A percentile compares a stretch with the other conserved stretches of the same genome.
These are phyloP conservation scores for Diutina pseudorugosa DNA, from an alignment of 1,139 yeast species.

Conservation along the genomic window DNA sequence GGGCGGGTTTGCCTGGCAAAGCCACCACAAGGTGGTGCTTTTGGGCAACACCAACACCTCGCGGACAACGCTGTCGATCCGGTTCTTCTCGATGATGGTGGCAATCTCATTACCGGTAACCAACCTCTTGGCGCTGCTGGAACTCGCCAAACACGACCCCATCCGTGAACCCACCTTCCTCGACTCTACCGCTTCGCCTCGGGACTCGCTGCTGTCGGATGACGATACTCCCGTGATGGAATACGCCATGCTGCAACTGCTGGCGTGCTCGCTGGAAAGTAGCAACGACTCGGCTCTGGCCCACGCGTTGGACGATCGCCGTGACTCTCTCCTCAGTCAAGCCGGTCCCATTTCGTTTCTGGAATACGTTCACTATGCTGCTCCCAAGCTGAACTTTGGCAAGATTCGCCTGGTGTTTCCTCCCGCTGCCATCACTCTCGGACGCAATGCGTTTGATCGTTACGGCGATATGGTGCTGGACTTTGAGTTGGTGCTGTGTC, in stretches of 20 bases:
- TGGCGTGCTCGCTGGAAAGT: background rate
- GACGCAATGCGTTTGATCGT: conserved; percentile 61
- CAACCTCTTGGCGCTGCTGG: conserved; percentile 39
- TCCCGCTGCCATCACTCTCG: conserved; percentile 64
- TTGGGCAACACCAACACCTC: conserved; percentile 42
- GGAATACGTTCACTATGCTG: conserved; percentile 65
- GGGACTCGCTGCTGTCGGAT: background rate
- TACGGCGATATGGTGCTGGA: conserved; percentile 55
- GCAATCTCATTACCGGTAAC: conserved; percentile 58
- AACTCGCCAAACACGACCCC: conserved; percentile 17
- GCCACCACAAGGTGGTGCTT: conserved; percentile 56
- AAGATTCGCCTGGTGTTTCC: conserved; percentile 61
- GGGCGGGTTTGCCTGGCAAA: conserved; percentile 62
- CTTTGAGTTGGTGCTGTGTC: conserved; percentile 55
- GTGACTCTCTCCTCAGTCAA: background rate
- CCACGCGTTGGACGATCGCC: background rate
- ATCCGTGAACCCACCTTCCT: background rate
- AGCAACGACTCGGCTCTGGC: background rate
- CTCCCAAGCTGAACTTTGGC: conserved; percentile 55
- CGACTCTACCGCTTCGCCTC: background rate
- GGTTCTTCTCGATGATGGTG: conserved; percentile 45
- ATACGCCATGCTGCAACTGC: background rate
- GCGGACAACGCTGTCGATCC: conserved; percentile 37
- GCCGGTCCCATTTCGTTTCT: conserved; percentile 32
- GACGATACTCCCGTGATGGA: background rate